A percentile compares a stretch with the other conserved stretches of the same genome.
Conservation (phyloP, 495 filamentous ascomycete species). For the Daldinia childiae region DNA sequence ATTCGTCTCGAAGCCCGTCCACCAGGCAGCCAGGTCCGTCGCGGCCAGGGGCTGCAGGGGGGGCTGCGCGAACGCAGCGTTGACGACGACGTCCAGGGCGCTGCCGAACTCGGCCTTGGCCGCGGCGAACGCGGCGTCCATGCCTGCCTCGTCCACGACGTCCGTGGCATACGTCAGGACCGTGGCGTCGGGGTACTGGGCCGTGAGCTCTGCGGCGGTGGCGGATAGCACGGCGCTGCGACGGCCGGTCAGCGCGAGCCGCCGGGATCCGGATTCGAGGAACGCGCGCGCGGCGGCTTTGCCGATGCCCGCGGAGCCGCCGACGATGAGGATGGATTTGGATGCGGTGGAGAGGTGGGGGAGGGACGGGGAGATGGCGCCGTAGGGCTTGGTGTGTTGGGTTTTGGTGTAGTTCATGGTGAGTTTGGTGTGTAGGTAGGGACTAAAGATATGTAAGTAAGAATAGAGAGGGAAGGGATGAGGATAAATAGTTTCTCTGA, state of each 20-base stretch:
- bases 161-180: not conserved
- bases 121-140: not conserved
- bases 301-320: constrained; percentile 52
- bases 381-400: constrained; percentile 52
- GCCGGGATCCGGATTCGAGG: not conserved
- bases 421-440: not conserved
- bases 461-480: no score
- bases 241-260: not conserved
- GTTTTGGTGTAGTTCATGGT: constrained; percentile 42
- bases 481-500: no score
- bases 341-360: constrained; percentile 48
- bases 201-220: not conserved
- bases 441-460: no score
- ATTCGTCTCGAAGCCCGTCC: not conserved
- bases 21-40: not conserved
- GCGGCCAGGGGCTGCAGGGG: not conserved
- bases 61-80: not conserved
- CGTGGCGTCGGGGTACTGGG: not conserved
- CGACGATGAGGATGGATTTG: constrained; percentile 55
- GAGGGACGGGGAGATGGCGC: constrained; percentile 48
- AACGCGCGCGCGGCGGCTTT: constrained; percentile 11
- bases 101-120: not conserved
- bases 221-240: not conserved
- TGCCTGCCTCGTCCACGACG: not conserved
- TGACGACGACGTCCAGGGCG: not conserved